Base-by-base conservation (phyloP, 1,139 yeast genomes). In the Candida buenavistaensis region DNA sequence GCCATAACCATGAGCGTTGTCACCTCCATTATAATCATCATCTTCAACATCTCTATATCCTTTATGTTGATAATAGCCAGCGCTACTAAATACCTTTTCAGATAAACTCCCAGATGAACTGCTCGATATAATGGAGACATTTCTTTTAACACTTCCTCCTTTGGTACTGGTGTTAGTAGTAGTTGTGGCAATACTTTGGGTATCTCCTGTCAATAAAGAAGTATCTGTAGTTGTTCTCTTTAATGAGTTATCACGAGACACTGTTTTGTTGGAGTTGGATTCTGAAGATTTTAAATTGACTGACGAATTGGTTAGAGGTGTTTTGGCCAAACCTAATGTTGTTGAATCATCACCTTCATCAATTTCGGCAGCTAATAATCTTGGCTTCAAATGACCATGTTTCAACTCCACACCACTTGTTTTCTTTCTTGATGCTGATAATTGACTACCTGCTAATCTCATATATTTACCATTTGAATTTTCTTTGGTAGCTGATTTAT, bases 301-400 rank as follows among this genome's bases (percentile, higher is more conserved):
- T 5, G 35, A 33, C 3, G 26, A 14, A n/a, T 29, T 8, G 11
- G 14, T 19, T n/a, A 20, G 7, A 9, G 24, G 33, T 12, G 39
- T 34, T 10, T 30, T 33, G 6, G 33, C 5, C 46, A 54, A 14
- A 7, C 31, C 33, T 6, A 40, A 32, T 7, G 37, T 28, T 20
- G 35, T 28, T 4, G 35, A 26, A 26, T 43, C 59, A 40, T 78
- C 85, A 25, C 70, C 77, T 39, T 83, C 89, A 43, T 82, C 92
- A 20, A 84, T 81, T 55, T 85, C 95, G 10, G 84, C 78, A 1
- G 92, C 92, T 40, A 85, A 64, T 54, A 84, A 68, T 38, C 89
- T 71, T n/a, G 86, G 87, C 36, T 79, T 76, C 45, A 83, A 67
- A 51, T 79, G 87, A 3, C 90, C 86, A 53, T 84, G 92, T 44